Evolutionary conservation across 371 early-diverging fungal species (phyloP), one percentile per base, ranked within the genome.

Genomic region (Mucor racemosus): DNA sequence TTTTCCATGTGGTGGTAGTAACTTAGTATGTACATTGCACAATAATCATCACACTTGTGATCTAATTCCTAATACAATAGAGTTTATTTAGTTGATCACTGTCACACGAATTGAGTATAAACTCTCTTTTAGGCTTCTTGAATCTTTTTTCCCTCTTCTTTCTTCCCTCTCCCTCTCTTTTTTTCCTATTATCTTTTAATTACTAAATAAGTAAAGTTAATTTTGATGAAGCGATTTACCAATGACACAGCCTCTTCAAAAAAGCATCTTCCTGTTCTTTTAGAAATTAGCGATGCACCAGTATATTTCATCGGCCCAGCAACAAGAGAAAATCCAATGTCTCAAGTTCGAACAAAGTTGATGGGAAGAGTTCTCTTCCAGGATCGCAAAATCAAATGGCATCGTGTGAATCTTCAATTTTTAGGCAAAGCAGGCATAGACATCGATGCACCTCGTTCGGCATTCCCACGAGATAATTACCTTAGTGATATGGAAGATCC

Each of bases 301-400:
- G 82, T 82, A 5, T 78, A 72, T 55, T 78, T 78, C 33, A 78
- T 82, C 40, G 82, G 82, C 0, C 82, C 82, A 15, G 80, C 80
- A 9, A 74, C 70, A 5, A 59, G 73, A 33, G 78, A 76, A 8
- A 82, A 79, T 19, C 80, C 82, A 31, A 81, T 81, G 81, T 73
- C 76, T 2, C 77, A 77, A 13, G 60, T 79, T 2, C 75, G 82
- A 31, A 71, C 82, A 1, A 78, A 75, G 34, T 60, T 82, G 21
- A 66, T 76, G 66, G 82, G 82, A 4, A 71, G 60, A 11, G 80
- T 82, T 11, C 39, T 68, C n/a, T 79, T 82, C 53, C 65, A 74
- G 41, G 78, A 78, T 53, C 69, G 70, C 31, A 81, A 81, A 58
- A 73, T 79, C 33, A 79, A 82, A 56, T 82, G 82, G 82, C 77